Conservation (phyloP, 108 stramenopile species). For the Cylindrotheca fusiformis region DNA sequence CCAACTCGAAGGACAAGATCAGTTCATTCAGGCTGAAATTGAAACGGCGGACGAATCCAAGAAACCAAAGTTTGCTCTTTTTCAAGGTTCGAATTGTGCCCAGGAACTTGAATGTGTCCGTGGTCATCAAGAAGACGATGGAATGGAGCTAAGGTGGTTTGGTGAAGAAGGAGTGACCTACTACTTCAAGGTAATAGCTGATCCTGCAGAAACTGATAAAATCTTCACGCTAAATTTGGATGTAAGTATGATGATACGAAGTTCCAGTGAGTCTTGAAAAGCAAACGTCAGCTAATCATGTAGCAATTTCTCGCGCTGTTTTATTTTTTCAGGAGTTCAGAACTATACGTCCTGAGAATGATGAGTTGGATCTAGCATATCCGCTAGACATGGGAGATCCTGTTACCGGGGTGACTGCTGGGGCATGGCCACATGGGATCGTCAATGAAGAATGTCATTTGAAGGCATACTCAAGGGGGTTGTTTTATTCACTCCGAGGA, state of each 20-base stretch:
- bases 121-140: background rate
- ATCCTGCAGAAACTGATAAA: background rate
- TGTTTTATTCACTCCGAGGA: background rate
- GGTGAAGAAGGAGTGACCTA: background rate
- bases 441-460: background rate
- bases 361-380: background rate
- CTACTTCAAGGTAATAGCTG: background rate
- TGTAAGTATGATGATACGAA: too few relatives aligned
- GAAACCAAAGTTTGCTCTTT: background rate
- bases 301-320: too few relatives aligned
- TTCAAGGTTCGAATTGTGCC: background rate
- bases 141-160: background rate
- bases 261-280: too few relatives aligned
- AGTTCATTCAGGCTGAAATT: background rate
- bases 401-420: background rate
- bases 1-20: background rate
- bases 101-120: background rate
- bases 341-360: background rate
- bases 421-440: conserved; percentile 1
- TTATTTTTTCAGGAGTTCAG: background rate
- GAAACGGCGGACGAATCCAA: background rate
- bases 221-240: background rate
- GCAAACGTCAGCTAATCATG: too few relatives aligned
- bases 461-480: background rate
- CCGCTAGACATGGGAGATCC: background rate